Conservation (phyloP, 805 yeast genomes). For the Vanderwaltozyma tropicalis region DNA sequence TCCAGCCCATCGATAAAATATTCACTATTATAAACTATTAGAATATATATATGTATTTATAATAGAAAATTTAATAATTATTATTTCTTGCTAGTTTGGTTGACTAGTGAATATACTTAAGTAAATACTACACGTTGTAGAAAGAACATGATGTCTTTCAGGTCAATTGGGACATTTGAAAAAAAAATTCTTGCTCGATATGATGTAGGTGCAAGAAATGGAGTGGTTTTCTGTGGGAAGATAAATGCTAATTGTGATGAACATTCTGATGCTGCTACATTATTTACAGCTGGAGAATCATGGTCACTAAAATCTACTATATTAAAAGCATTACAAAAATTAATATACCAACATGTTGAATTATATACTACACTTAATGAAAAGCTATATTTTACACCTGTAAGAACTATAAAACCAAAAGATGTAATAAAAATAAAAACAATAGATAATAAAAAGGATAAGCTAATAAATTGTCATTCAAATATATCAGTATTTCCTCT, state of each 20-base stretch:
- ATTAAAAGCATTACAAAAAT: conserved; percentile 12
- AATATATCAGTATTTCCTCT: conserved; percentile 23
- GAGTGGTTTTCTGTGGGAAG: conserved; percentile 19
- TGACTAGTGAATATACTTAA: no score
- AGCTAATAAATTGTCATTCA: conserved; percentile 17
- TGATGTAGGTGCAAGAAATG: conserved; percentile 17
- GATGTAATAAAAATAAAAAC: conserved; percentile 20
- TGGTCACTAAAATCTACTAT: conserved; percentile 11
- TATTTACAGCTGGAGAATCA: conserved; percentile 12
- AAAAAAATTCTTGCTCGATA: conserved; percentile 17
- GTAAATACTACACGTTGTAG: no score
- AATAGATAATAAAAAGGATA: conserved; percentile 18
- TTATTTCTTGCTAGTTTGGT: no score
- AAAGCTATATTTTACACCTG: conserved; percentile 14
- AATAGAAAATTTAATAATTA: no score
- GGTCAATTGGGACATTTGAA: conserved; percentile 20
- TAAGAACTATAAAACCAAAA: conserved; percentile 10
- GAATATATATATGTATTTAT: no score
- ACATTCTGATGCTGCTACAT: conserved; percentile 18
- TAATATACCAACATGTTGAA: conserved; percentile 17
- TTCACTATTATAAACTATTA: no score
- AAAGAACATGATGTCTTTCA: conserved; percentile 10
- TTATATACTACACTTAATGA: conserved; percentile 18
- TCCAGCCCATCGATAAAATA: no score
- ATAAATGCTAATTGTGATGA: conserved; percentile 7